Evolutionary conservation across 140 eudicot species (phyloP), one percentile per base, ranked within the genome.

Genomic region (Anethum foeniculum): DNA sequence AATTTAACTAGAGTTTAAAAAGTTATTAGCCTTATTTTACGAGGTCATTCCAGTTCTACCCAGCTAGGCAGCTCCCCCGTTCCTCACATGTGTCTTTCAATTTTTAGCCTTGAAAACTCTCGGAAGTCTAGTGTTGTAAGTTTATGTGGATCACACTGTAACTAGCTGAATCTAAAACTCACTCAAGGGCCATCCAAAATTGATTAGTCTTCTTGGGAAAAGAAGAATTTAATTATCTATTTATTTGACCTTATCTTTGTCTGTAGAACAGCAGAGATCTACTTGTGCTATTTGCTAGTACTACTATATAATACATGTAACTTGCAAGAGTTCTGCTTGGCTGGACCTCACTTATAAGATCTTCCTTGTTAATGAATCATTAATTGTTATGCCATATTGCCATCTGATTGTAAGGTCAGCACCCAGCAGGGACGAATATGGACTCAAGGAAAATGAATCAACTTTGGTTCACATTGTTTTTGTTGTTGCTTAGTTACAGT

Each of bases 251-350:
- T 68, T 68, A 68, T 68, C 74, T 68, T 65, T 67, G 73, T 67
- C 73, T 68, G 74, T 68, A 34, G 74, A 68, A 68, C 44, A 32
- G 44, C 74, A 68, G 74, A 68, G n/a, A 68, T 28, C 74, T 62
- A 27, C 36, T 14, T 7, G 3, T n/a, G 0, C 14, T 67, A 19
- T 15, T 14, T 14, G 74, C 38, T 67, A 65, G 0, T 27, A 34
- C n/a, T 34, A 34, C 38, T 34, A 69, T 69, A 69, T 30, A 9
- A n/a, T 30, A 15, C 7, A 39, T 6, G 6, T 2, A 41, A 32
- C 39, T 12, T 8, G 25, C 75, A 69, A 16, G 47, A 3, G 12
- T 34, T 36, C 43, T 69, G 47, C 27, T 36, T 5, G 47, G 28
- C 76, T 71, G 76, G 49, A 38, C 51, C 76, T 71, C 76, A 71